These are phyloP conservation scores for Quercus aquifolioides DNA, from an alignment of 306 rosid species.

Conservation along the genomic window DNA sequence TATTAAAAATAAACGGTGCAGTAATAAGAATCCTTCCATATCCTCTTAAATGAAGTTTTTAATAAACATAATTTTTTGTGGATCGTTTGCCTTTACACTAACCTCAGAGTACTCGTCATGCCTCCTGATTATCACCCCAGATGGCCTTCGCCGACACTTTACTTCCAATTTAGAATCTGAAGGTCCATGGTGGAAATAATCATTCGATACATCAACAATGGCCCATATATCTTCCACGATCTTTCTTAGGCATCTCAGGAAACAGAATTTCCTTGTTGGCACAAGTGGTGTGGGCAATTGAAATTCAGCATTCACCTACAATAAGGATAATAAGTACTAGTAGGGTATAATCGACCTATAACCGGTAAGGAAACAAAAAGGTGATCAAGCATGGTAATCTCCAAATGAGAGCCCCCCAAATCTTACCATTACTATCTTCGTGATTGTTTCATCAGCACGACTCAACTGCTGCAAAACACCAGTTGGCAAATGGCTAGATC, in stretches of 20 bases:
- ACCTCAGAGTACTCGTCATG: constrained; percentile 20
- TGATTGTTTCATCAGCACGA: not conserved
- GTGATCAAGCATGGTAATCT: not conserved
- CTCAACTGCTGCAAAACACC: not conserved
- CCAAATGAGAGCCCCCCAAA: not conserved
- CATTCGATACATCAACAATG: constrained; percentile 24
- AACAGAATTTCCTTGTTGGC: constrained; percentile 19
- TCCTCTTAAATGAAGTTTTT: not conserved
- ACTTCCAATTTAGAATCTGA: not conserved
- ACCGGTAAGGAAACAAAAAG: not conserved
- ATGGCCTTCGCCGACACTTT: constrained; percentile 24
- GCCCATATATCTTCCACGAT: constrained; percentile 9
- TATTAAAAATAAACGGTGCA: not conserved
- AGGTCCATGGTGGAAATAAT: constrained; percentile 8
- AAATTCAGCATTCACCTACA: constrained; percentile 26
- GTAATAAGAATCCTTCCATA: not conserved
- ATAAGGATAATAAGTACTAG: not conserved
- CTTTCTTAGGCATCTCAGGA: constrained; percentile 9
- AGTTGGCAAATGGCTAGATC: not conserved
- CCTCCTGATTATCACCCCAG: constrained; percentile 25
- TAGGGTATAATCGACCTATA: not conserved
- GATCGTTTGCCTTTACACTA: not conserved
- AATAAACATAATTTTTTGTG: not conserved
- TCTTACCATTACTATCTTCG: not conserved
- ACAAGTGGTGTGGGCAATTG: constrained; percentile 21